These are phyloP conservation scores for Silene vulgaris DNA, from an alignment of 179 eudicot genomes.

Conservation along the genomic window DNA sequence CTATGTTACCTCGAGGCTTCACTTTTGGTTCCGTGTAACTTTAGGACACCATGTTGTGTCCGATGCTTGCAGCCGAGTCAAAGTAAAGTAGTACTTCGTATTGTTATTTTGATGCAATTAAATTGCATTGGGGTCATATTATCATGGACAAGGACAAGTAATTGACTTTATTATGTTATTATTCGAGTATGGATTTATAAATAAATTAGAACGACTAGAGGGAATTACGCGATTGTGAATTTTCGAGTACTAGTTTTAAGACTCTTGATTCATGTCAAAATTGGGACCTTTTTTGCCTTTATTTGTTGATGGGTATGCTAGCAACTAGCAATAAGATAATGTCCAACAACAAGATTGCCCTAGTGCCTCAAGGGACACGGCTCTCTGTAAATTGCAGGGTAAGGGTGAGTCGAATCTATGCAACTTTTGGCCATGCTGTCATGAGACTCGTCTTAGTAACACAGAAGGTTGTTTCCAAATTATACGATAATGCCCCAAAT, in stretches of 20 bases:
- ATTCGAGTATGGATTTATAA: too few relatives aligned
- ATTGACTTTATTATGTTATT: not conserved
- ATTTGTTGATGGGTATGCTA: slow-evolving; percentile 15
- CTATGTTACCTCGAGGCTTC: too few relatives aligned
- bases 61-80: too few relatives aligned
- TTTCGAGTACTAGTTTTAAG: too few relatives aligned
- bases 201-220: too few relatives aligned
- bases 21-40: too few relatives aligned
- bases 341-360: not conserved
- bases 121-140: not conserved
- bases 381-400: not conserved
- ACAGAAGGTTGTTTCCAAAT: not conserved
- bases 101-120: not conserved
- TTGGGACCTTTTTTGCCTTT: not conserved
- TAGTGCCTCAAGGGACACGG: not conserved
- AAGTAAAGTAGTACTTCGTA: not conserved
- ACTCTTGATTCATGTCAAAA: too few relatives aligned
- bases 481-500: not conserved
- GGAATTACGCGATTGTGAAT: not conserved
- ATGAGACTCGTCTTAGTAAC: not conserved
- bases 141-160: not conserved
- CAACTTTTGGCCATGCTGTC: not conserved
- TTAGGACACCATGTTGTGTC: too few relatives aligned
- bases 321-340: not conserved
- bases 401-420: not conserved